Conservation (phyloP, 371 early-diverging fungal species). For the Actinomortierella wolfii region DNA sequence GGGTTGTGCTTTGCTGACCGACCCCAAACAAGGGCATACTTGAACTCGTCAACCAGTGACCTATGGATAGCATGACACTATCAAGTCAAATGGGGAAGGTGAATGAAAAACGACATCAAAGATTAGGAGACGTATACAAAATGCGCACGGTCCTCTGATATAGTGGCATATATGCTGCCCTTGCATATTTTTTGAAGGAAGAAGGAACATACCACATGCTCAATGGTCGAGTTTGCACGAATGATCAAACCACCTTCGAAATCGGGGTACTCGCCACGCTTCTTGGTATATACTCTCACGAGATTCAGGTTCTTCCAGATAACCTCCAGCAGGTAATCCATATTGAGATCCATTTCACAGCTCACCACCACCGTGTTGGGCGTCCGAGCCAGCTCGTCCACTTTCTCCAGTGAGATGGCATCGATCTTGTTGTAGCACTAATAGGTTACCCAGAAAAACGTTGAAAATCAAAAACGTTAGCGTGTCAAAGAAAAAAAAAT, state of each 20-base stretch:
- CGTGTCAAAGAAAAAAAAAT: background rate
- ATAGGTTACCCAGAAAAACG: slow-evolving; percentile 1
- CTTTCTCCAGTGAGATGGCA: slow-evolving; percentile 94
- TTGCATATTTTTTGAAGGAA: no score
- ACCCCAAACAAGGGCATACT: slow-evolving; percentile 96
- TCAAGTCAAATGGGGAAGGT: background rate
- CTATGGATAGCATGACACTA: slow-evolving; percentile 95
- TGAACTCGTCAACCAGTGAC: slow-evolving; percentile 90
- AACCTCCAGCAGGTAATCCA: slow-evolving; percentile 90
- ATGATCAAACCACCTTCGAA: slow-evolving; percentile 96
- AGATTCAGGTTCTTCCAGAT: slow-evolving; percentile 91
- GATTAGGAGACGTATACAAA: no score
- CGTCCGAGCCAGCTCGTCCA: slow-evolving; percentile 87
- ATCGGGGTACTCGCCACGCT: slow-evolving; percentile 94
- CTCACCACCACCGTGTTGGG: slow-evolving; percentile 92
- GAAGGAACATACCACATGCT: slow-evolving; percentile 73
- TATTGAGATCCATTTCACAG: slow-evolving; percentile 94
- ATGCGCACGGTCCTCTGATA: background rate
- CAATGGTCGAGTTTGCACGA: slow-evolving; percentile 85
- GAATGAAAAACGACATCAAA: background rate
- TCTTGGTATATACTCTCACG: slow-evolving; percentile 98
- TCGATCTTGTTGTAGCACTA: slow-evolving; percentile 98
- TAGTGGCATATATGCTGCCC: background rate
- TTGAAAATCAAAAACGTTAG: background rate
- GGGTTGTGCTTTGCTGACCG: slow-evolving; percentile 95